These are phyloP conservation scores for Rhazya stricta DNA, from an alignment of 257 asterid genomes.

Conservation along the genomic window DNA sequence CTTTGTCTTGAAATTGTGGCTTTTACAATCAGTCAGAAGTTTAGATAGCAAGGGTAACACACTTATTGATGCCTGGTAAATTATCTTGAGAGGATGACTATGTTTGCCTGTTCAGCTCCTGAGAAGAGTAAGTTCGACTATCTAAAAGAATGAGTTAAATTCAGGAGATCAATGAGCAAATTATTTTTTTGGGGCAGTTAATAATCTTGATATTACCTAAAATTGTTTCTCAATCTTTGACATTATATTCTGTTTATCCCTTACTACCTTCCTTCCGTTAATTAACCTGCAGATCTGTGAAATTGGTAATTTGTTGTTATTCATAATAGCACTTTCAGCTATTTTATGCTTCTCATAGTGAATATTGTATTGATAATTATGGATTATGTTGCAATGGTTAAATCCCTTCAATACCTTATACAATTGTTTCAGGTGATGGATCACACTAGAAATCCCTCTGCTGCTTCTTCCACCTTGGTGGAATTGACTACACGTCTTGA, in stretches of 20 bases:
- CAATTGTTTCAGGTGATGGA: constrained; percentile 42
- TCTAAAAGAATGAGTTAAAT: no score
- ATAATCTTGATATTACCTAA: neutral
- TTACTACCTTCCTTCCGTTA: neutral
- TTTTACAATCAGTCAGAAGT: no score
- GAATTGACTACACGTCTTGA: constrained; percentile 87
- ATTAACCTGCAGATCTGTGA: neutral
- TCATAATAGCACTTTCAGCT: neutral
- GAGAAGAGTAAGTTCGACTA: neutral
- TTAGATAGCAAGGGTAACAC: neutral
- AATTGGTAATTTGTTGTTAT: neutral
- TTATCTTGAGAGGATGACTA: neutral
- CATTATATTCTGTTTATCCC: no score
- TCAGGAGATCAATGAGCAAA: neutral
- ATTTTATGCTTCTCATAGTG: neutral
- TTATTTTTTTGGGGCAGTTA: neutral
- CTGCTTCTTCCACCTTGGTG: constrained; percentile 70
- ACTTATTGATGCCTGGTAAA: neutral
- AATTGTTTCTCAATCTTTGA: neutral
- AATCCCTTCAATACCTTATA: neutral
- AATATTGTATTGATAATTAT: neutral
- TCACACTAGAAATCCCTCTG: constrained; percentile 49
- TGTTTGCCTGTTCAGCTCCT: neutral
- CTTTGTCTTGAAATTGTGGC: no score
- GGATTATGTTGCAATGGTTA: neutral